Evolutionary conservation across 495 filamentous ascomycete species (phyloP).

Genomic region (Alectoria sarmentosa): DNA sequence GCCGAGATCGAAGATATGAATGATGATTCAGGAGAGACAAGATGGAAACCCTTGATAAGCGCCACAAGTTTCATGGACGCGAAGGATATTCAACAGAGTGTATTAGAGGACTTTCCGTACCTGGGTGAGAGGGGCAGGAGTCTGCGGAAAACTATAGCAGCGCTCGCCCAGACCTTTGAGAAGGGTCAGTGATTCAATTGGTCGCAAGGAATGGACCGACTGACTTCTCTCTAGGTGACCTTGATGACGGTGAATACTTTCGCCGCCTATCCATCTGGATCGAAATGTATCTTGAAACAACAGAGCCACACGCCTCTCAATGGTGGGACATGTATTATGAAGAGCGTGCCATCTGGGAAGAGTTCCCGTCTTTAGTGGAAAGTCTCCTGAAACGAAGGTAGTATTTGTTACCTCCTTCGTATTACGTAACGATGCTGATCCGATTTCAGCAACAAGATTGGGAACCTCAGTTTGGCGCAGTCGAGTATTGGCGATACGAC

Average conservation of each 20-base stretch:
- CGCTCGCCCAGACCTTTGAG: constrained; percentile 36
- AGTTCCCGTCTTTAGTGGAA: constrained; percentile 40
- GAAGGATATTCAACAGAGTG: constrained; percentile 9
- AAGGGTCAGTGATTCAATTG: constrained; percentile 32
- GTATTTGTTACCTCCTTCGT: constrained; percentile 29
- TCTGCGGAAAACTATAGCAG: constrained; percentile 35
- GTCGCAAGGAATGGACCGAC: constrained; percentile 30
- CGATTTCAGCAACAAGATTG: constrained; percentile 10
- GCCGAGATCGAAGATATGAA: constrained; percentile 51
- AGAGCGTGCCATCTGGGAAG: constrained; percentile 48
- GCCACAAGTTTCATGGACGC: constrained; percentile 28
- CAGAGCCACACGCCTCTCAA: constrained; percentile 21
- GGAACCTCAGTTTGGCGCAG: background rate
- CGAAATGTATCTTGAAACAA: constrained; percentile 24
- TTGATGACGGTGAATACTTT: constrained; percentile 28
- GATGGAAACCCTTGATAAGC: constrained; percentile 36
- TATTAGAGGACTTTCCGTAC: constrained; percentile 25
- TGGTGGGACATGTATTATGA: constrained; percentile 34
- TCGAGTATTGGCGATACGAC: background rate
- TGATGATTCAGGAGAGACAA: constrained; percentile 39
- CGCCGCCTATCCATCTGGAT: constrained; percentile 30
- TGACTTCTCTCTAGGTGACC: constrained; percentile 33
- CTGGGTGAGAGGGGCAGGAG: constrained; percentile 16
- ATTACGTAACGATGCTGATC: background rate
- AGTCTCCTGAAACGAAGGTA: constrained; percentile 36